Base-by-base conservation (phyloP, 257 asterid genomes). In the Lithospermum erythrorhizon region DNA sequence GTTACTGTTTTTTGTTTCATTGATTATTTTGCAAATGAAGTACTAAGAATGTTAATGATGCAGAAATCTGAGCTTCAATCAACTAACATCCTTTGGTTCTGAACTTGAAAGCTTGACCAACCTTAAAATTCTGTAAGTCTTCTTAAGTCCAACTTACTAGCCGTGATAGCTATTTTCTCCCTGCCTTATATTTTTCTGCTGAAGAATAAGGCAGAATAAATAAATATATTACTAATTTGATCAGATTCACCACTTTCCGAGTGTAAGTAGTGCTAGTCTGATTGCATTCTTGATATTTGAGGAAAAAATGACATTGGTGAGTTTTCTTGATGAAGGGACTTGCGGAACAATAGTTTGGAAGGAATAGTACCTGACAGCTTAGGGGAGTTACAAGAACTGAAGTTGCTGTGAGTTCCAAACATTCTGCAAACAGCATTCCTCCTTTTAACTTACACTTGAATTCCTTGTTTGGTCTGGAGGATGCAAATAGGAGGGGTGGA, bases 41-140 rank as follows among this genome's bases (percentile, higher is more conserved):
- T 59, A 27, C 35, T 63, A 17, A 18, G 30, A 45, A 61, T 54
- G 53, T 71, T 18, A 51, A 16, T 37, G 21, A 13, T 79, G 69
- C 91, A 90, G 98, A 80, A 85, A 90, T 78, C 75, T 90, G 82
- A 90, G 98, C 80, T 90, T 85, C 83, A 90, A 90, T 59, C 84
- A 62, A 66, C 79, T 90, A 25, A 83, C 94, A 19, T 78, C 87
- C 59, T 80, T 90, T 64, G 96, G 98, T 70, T 82, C 95, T 32
- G 98, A 87, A 63, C 72, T 90, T 47, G 89, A 81, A 63, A 94
- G 82, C 81, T 77, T 90, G 94, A 75, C 82, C 45, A 90, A 87
- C 78, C 86, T 90, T 72, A 78, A 75, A 90, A 84, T 85, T 74
- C 70, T 90, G 98, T 90, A 78, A 83, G 97, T 78, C 69, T 58